Percentiles rank a stretch among this genome's conserved stretches.
Evolutionary conservation across 805 yeast genomes (phyloP).

Genomic region (Yarrowia yakushimensis): DNA sequence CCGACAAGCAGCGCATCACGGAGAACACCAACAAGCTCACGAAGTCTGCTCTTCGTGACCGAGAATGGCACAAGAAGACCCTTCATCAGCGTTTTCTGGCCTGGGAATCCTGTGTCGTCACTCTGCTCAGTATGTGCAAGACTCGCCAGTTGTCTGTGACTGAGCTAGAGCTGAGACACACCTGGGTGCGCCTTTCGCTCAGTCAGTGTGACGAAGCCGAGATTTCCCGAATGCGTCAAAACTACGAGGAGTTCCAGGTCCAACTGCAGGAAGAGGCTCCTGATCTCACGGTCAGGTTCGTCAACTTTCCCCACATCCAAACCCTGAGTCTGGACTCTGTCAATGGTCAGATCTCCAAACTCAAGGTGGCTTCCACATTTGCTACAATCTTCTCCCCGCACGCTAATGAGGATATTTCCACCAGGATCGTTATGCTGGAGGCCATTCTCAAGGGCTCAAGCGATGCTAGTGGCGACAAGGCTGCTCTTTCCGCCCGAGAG

Average conservation of each 20-base stretch:
- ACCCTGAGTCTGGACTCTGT: constrained; percentile 50
- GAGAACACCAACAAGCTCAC: background rate
- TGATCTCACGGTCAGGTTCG: constrained; percentile 43
- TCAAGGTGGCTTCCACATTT: constrained; percentile 65
- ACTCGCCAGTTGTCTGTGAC: background rate
- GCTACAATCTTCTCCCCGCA: constrained; percentile 45
- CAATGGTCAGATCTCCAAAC: constrained; percentile 61
- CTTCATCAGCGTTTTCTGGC: constrained; percentile 4
- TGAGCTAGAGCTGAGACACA: constrained; percentile 37
- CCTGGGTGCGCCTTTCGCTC: constrained; percentile 50
- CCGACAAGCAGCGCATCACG: background rate
- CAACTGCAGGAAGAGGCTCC: constrained; percentile 23
- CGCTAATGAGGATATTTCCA: constrained; percentile 13
- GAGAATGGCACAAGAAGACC: constrained; percentile 2
- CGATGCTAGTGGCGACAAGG: constrained; percentile 30
- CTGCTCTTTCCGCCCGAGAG: constrained; percentile 51
- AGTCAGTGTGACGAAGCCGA: constrained; percentile 43
- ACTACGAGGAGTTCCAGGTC: constrained; percentile 31
- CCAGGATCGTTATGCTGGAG: constrained; percentile 32
- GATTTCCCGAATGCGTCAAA: constrained; percentile 36
- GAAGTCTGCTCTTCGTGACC: background rate
- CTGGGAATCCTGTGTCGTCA: constrained; percentile 27
- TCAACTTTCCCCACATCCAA: constrained; percentile 61
- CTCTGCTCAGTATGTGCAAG: constrained; percentile 16
- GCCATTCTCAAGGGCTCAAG: constrained; percentile 39